A percentile compares a stretch with the other conserved stretches of the same genome.
Evolutionary conservation across 139 green algal species (phyloP).

Genomic region (Mychonastes homosphaera): DNA sequence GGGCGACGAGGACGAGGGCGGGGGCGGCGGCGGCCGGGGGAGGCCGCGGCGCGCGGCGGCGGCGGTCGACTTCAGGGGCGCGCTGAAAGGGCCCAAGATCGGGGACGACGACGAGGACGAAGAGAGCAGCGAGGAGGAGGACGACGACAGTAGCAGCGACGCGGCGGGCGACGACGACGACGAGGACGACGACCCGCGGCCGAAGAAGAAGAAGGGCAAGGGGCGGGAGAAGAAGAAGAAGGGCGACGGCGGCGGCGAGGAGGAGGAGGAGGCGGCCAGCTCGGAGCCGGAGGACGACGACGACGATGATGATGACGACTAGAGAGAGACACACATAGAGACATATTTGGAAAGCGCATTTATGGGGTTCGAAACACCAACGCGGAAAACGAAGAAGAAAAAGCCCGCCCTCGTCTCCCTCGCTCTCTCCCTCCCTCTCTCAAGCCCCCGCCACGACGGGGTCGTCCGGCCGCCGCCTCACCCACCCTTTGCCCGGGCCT

Average conservation of each 20-base stretch:
- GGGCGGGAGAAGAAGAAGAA: not conserved
- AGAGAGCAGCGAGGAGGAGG: not conserved
- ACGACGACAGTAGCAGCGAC: not conserved
- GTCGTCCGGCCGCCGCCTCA: not conserved
- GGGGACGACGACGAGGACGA: too few species aligned
- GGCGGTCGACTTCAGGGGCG: constrained; percentile 12
- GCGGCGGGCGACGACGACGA: not conserved
- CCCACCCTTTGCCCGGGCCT: constrained; percentile 24
- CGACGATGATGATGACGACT: constrained; percentile 21
- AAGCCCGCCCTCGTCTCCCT: too few species aligned
- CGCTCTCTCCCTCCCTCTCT: too few species aligned
- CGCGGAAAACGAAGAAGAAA: too few species aligned
- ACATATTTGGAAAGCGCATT: not conserved
- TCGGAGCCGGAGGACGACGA: constrained; percentile 19
- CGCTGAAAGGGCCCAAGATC: too few species aligned
- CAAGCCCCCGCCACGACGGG: too few species aligned
- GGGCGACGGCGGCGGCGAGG: not conserved
- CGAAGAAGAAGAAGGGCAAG: constrained; percentile 12
- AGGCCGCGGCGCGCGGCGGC: constrained; percentile 9
- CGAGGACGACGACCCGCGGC: not conserved
- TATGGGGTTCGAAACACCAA: not conserved
- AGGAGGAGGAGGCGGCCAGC: not conserved
- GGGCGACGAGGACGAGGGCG: not conserved
- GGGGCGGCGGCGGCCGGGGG: constrained; percentile 1
- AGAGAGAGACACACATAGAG: not conserved